A percentile compares a stretch with the other conserved stretches of the same genome.
phyloP scores from a whole-genome alignment of 139 green algal genomes.

The Micractinium conductrix region DNA sequence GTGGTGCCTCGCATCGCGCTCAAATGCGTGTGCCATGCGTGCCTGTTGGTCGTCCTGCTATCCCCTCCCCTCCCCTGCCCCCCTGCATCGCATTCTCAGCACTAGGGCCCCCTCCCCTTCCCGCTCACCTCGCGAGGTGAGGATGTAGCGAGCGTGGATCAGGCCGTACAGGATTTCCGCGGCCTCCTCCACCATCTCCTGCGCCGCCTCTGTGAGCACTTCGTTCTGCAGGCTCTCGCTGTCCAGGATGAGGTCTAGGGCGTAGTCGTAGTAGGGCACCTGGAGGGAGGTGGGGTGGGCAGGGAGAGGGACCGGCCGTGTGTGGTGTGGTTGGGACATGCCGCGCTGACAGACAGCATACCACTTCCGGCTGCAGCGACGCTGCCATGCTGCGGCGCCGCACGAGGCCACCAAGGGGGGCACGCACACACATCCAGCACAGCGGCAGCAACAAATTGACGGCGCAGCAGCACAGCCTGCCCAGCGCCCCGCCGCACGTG shows the following conservation, averaged over 20 bases:
- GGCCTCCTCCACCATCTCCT: constrained; percentile 93
- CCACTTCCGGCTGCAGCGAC: no score
- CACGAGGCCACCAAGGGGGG: no score
- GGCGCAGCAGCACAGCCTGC: no score
- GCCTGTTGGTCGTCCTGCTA: neutral
- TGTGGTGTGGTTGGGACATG: neutral
- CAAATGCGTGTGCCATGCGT: no score
- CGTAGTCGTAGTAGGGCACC: constrained; percentile 99
- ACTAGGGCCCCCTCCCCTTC: neutral
- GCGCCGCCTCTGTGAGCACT: constrained; percentile 83
- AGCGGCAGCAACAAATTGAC: no score
- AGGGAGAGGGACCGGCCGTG: no score
- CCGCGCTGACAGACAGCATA: no score
- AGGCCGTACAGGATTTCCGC: constrained; percentile 98
- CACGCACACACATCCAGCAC: no score
- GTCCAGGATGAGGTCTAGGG: constrained; percentile 96
- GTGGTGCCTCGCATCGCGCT: no score
- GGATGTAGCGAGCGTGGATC: constrained; percentile 95
- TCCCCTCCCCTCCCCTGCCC: neutral
- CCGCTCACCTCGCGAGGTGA: constrained; percentile 80
- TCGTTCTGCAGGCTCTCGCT: constrained; percentile 83
- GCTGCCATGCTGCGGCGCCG: no score
- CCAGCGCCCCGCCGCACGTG: no score
- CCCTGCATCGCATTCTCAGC: constrained; percentile 59
- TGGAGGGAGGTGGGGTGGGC: constrained; percentile 29